Evolutionary conservation across 2,329 filamentous ascomycete species (phyloP).

Genomic region (Pezizomycotina sp.): DNA sequence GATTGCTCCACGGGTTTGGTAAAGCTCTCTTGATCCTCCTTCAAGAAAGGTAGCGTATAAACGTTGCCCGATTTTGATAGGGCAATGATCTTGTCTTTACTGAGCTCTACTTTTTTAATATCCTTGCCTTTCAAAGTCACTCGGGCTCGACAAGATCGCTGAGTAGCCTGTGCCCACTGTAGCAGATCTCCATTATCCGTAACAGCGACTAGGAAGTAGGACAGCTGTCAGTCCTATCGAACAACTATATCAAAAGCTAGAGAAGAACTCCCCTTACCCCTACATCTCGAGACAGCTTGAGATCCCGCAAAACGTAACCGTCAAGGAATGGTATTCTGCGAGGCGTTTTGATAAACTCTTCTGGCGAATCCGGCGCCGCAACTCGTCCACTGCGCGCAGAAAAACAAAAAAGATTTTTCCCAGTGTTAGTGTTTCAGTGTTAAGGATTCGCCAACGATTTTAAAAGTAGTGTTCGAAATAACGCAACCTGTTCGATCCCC

Average conservation of each 20-base stretch:
- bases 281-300: slow-evolving; percentile 68
- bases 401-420: slow-evolving; percentile 1
- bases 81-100: slow-evolving; percentile 66
- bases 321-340: slow-evolving; percentile 68
- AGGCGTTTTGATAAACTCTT: slow-evolving; percentile 62
- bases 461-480: neutral
- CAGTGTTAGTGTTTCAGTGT: slow-evolving; percentile 5
- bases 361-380: slow-evolving; percentile 67
- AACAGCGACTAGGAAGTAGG: slow-evolving; percentile 42
- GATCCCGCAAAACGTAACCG: slow-evolving; percentile 63
- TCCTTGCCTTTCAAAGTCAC: slow-evolving; percentile 67
- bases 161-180: slow-evolving; percentile 74
- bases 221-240: neutral
- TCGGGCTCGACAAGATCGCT: slow-evolving; percentile 46
- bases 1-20: slow-evolving; percentile 46
- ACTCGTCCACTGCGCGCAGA: slow-evolving; percentile 50
- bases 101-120: slow-evolving; percentile 57
- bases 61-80: slow-evolving; percentile 58
- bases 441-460: neutral
- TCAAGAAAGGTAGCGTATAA: slow-evolving; percentile 68
- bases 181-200: slow-evolving; percentile 74
- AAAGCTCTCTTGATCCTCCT: slow-evolving; percentile 50
- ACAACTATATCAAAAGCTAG: neutral
- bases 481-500: slow-evolving; percentile 56
- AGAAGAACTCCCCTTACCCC: slow-evolving; percentile 36